These are phyloP conservation scores for Cornus kousa DNA, from an alignment of 148 eudicot genomes.

Conservation along the genomic window DNA sequence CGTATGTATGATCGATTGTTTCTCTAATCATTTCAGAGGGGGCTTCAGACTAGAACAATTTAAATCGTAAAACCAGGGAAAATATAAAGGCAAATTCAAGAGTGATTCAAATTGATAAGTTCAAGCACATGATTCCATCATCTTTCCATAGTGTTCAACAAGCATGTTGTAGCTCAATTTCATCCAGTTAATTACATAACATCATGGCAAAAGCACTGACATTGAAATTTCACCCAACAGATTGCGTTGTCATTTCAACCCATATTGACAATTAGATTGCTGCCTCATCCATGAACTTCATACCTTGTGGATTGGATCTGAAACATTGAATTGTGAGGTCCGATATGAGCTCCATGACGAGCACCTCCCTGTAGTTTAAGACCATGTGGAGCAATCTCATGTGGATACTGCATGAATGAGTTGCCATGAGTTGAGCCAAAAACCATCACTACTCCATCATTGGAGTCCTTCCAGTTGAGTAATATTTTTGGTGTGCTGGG, in stretches of 20 bases:
- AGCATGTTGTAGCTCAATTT: neutral
- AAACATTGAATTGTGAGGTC: conserved; percentile 19
- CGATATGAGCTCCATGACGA: conserved; percentile 14
- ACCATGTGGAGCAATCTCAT: conserved; percentile 12
- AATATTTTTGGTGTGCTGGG: conserved; percentile 34
- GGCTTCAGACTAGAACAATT: neutral
- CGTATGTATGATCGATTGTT: neutral
- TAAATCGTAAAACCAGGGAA: neutral
- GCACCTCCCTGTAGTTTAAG: neutral
- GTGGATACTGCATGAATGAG: conserved; percentile 1
- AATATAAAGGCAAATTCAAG: neutral
- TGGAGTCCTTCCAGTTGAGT: conserved; percentile 38
- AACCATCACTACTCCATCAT: conserved; percentile 40
- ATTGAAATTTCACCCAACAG: neutral
- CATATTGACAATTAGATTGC: neutral
- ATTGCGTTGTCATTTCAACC: neutral
- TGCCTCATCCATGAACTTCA: conserved; percentile 19
- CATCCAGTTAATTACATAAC: neutral
- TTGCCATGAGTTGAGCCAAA: conserved; percentile 24
- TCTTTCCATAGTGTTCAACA: neutral
- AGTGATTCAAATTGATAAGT: neutral
- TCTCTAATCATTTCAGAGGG: neutral
- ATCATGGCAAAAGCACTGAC: neutral
- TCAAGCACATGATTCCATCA: conserved; percentile 2
- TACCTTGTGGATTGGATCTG: conserved; percentile 31